Evolutionary conservation across 257 asterid species (phyloP).

Genomic region (Gardenia jasminoides): DNA sequence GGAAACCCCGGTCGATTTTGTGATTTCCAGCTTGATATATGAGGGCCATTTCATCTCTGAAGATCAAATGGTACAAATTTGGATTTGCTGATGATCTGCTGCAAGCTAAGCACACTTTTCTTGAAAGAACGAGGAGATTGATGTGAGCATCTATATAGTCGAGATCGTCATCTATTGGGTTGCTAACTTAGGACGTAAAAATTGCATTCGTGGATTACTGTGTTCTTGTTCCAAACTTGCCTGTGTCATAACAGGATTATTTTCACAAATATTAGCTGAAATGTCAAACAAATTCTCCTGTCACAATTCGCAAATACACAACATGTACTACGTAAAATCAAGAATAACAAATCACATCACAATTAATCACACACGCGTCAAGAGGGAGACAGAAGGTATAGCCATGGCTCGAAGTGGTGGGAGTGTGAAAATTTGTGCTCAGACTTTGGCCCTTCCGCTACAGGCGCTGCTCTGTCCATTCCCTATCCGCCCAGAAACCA

Average conservation of each 20-base stretch:
- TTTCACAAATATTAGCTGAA: background rate
- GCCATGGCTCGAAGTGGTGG: too few species aligned
- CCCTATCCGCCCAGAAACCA: background rate
- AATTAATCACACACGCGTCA: background rate
- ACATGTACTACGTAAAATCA: too few species aligned
- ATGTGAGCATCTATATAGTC: background rate
- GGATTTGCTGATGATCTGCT: background rate
- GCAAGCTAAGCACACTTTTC: background rate
- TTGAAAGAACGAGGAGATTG: background rate
- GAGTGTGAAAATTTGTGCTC: background rate
- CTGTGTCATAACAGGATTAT: background rate
- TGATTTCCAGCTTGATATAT: too few species aligned
- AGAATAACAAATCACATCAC: background rate
- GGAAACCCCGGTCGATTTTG: background rate
- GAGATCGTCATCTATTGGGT: background rate
- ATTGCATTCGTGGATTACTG: background rate
- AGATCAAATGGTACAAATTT: background rate
- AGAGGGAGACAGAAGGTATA: background rate
- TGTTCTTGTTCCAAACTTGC: background rate
- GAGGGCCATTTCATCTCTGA: background rate
- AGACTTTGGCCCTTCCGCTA: background rate
- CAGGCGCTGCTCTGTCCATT: background rate
- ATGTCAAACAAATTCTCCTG: background rate
- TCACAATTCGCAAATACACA: background rate
- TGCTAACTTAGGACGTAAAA: background rate